These are phyloP conservation scores for Thecamonas trahens DNA, from an alignment of 78 protist genomes.

Conservation along the genomic window DNA sequence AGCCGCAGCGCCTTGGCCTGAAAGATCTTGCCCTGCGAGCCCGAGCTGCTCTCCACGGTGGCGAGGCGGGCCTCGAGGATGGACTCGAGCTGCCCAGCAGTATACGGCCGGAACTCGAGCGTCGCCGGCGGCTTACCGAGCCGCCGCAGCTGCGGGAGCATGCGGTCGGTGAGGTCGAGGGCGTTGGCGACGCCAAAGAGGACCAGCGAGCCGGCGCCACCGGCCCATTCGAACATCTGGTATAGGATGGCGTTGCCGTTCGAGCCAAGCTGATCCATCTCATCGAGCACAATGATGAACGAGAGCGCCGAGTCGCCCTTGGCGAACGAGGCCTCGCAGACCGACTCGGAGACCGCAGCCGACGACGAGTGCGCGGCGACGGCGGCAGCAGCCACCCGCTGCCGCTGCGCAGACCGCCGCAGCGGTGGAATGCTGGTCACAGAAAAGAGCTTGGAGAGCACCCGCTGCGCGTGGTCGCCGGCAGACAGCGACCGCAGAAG, in stretches of 20 bases:
- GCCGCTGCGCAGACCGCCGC: too few relatives aligned
- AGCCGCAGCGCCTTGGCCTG: constrained; percentile 29
- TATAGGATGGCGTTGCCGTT: constrained; percentile 25
- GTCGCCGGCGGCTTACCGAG: not conserved
- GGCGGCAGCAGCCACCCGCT: too few relatives aligned
- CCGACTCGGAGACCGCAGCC: too few relatives aligned
- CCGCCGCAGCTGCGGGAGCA: constrained; percentile 18
- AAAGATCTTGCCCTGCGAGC: not conserved
- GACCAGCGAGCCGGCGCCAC: not conserved
- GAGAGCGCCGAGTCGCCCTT: too few relatives aligned
- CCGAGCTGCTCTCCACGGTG: not conserved
- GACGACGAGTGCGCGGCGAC: too few relatives aligned
- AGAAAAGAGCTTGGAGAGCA: too few relatives aligned
- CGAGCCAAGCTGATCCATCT: constrained; percentile 34
- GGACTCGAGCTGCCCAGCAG: not conserved
- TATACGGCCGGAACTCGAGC: too few relatives aligned
- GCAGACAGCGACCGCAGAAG: too few relatives aligned
- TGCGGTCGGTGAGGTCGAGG: constrained; percentile 54
- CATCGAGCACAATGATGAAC: constrained; percentile 28
- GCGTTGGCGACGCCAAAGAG: constrained; percentile 47
- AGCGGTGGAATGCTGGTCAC: too few relatives aligned
- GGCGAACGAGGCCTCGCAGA: too few relatives aligned
- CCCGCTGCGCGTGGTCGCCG: too few relatives aligned
- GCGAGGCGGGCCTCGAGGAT: not conserved
- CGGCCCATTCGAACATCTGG: constrained; percentile 42